Evolutionary conservation across 768 basidiomycete species (phyloP), one percentile per base, ranked within the genome.

Genomic region (Leccinum rimulosum): DNA sequence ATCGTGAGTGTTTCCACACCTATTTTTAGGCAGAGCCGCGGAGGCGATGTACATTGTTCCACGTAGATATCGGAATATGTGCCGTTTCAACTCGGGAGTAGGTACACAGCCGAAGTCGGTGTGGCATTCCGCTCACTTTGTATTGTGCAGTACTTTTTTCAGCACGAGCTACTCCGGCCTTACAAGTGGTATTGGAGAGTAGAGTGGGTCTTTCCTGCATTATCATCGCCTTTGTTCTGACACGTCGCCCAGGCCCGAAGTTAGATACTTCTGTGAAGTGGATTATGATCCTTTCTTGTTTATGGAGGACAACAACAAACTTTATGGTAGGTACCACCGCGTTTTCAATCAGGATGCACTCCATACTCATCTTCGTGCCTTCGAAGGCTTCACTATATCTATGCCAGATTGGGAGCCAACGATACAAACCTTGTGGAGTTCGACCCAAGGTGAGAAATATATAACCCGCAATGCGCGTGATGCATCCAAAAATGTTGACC

Each of bases 51-150:
- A 7, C 15, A 52, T 43, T 40, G 10, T 15, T 27, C 50, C 11
- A 25, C 6, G 36, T 22, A 80, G 76, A n/a, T 88, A 90, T 64
- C 80, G 86, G 15, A 87, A 88, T 56, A 89, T 90, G 88, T 89
- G 88, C 68, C 78, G 88, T 38, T 90, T 83, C 73, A 87, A 88
- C 70, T 88, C 85, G 1, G 87, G 85, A 3, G 84, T 85, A 62
- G 59, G 81, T 70, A 28, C 10, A 27, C 48, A 43, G 22, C 47
- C 49, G 11, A 36, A 40, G 14, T 2, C 19, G 15, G 6, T 45
- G 15, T 28, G 35, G 4, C 31, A 28, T 19, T 58, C 52, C 11
- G 47, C 58, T 65, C 38, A 68, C 27, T n/a, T 56, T 40, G 57
- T 55, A 22, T 33, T 30, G 28, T 31, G 8, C 51, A 84, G 77